These are phyloP conservation scores for Hymenoscyphus albidus DNA, from an alignment of 2,329 filamentous ascomycete species.

Conservation along the genomic window DNA sequence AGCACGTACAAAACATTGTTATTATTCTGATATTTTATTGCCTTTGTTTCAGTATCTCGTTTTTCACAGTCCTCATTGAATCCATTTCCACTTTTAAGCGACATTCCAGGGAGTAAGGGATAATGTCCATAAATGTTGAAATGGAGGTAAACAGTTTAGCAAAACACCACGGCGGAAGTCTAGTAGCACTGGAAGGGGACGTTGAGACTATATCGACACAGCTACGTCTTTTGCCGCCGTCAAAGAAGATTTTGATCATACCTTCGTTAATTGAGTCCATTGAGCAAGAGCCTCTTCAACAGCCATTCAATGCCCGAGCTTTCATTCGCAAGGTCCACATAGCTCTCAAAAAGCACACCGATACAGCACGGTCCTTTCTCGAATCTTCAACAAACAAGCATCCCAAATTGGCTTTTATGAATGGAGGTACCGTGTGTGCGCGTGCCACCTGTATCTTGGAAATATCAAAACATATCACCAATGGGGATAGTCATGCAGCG, in stretches of 20 bases:
- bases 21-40: no score
- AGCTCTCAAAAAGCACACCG: conserved; percentile 45
- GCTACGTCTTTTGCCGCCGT: conserved; percentile 55
- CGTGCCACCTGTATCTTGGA: conserved; percentile 50
- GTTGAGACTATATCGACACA: conserved; percentile 54
- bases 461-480: conserved; percentile 51
- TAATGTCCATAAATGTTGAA: background rate
- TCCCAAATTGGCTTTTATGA: conserved; percentile 56
- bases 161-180: conserved; percentile 39
- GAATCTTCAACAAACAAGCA: conserved; percentile 42
- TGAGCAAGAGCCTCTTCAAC: conserved; percentile 33
- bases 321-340: conserved; percentile 50
- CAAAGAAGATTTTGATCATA: conserved; percentile 54
- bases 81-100: background rate
- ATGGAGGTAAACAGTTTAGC: conserved; percentile 9
- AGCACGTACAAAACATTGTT: background rate
- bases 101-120: background rate
- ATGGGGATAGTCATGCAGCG: conserved; percentile 48
- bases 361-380: conserved; percentile 50
- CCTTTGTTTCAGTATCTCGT: background rate
- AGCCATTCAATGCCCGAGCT: conserved; percentile 36
- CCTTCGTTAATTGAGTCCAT: conserved; percentile 36
- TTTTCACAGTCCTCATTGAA: background rate
- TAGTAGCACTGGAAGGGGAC: conserved; percentile 59
- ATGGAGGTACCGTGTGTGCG: conserved; percentile 55